Evolutionary conservation across 495 filamentous ascomycete genomes (phyloP).

Genomic region (Penicillium nucicola): DNA sequence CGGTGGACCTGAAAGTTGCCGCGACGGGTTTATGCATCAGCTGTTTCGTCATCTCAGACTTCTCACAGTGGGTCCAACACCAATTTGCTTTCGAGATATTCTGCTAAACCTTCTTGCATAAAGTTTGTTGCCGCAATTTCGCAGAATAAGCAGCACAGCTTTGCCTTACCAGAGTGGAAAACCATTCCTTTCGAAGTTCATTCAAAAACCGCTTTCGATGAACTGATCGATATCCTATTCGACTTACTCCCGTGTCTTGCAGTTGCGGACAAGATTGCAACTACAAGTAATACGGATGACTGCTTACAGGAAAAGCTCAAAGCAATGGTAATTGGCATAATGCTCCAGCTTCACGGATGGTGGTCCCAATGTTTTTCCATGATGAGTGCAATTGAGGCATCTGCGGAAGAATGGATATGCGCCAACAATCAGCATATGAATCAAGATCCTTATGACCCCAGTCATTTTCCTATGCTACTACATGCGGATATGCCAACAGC

Average conservation of each 20-base stretch:
- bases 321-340: not conserved
- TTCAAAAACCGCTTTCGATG: conserved; percentile 10
- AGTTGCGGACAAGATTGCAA: conserved; percentile 1
- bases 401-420: not conserved
- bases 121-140: conserved; percentile 8
- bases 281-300: not conserved
- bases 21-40: conserved; percentile 12
- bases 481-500: conserved; percentile 15
- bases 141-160: conserved; percentile 8
- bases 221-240: conserved; percentile 12
- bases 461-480: conserved; percentile 3
- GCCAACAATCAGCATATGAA: not conserved
- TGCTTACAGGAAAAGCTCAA: not conserved
- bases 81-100: not conserved
- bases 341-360: conserved; percentile 7
- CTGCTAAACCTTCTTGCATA: not conserved
- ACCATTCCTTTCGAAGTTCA: conserved; percentile 6
- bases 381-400: not conserved
- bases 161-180: conserved; percentile 7
- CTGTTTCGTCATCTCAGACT: conserved; percentile 15
- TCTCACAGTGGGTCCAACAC: conserved; percentile 1
- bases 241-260: conserved; percentile 5
- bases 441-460: not conserved
- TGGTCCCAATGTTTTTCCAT: conserved; percentile 4
- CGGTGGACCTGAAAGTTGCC: conserved; percentile 5